These are phyloP conservation scores for Diplogelasinospora grovesii DNA, from an alignment of 495 filamentous ascomycete genomes.

Conservation along the genomic window DNA sequence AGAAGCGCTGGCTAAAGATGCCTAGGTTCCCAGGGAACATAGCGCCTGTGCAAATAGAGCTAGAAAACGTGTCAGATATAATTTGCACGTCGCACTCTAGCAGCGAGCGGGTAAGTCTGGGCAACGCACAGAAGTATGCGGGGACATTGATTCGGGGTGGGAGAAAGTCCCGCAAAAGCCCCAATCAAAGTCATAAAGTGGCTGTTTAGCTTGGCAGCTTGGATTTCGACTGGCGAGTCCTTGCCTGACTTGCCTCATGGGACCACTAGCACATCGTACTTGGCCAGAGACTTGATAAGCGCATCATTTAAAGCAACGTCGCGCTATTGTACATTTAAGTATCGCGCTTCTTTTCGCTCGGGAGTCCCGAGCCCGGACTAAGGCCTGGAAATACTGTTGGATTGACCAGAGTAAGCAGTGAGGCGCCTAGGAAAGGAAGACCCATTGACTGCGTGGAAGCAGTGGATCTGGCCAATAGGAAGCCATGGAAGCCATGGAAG, in stretches of 20 bases:
- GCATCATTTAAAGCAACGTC: slow-evolving; percentile 3
- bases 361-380: too few species aligned
- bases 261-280: slow-evolving; percentile 8
- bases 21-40: slow-evolving; percentile 9
- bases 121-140: slow-evolving; percentile 4
- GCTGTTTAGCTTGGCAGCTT: background rate
- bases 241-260: slow-evolving; percentile 1
- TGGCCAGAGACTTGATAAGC: background rate
- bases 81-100: background rate
- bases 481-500: too few species aligned
- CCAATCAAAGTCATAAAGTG: background rate
- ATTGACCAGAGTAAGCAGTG: too few species aligned
- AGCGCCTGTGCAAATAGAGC: slow-evolving; percentile 11
- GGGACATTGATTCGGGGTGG: background rate
- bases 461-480: too few species aligned
- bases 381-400: too few species aligned
- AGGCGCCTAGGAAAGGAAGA: too few species aligned
- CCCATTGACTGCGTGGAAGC: too few species aligned
- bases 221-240: background rate
- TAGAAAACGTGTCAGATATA: background rate
- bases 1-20: slow-evolving; percentile 7
- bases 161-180: background rate
- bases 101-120: background rate
- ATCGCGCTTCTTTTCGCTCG: too few species aligned
- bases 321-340: too few species aligned